phyloP scores from a whole-genome alignment of 441 rosid species.

The Pelargonium citronellum region DNA sequence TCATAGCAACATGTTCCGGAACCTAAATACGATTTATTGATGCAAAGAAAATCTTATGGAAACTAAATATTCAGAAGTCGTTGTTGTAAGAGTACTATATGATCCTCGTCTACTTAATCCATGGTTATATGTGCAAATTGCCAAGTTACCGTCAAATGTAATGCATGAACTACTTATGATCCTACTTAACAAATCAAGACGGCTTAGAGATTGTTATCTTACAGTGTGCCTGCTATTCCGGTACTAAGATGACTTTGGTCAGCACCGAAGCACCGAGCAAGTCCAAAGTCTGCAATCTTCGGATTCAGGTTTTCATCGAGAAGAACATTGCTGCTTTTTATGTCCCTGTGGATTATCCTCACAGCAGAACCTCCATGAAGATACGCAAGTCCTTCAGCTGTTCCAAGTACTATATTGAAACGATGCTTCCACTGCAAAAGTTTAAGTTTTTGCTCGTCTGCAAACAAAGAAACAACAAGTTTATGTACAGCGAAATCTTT shows the following conservation, averaged over 20 bases:
- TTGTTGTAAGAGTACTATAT: too few species aligned
- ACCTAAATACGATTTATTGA: too few species aligned
- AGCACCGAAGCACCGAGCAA: conserved; percentile 39
- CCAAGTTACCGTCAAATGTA: too few species aligned
- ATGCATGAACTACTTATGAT: neutral
- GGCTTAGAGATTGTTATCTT: conserved; percentile 18
- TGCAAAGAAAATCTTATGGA: too few species aligned
- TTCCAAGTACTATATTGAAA: conserved; percentile 45
- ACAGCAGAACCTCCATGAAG: conserved; percentile 53
- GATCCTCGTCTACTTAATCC: too few species aligned
- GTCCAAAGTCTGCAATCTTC: conserved; percentile 74
- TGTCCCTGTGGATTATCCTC: conserved; percentile 66
- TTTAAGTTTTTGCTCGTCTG: conserved; percentile 38
- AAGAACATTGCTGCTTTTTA: conserved; percentile 61
- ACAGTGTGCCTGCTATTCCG: conserved; percentile 73
- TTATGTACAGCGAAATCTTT: too few species aligned
- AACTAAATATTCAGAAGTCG: too few species aligned
- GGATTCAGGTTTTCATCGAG: conserved; percentile 53
- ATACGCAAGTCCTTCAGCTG: conserved; percentile 60
- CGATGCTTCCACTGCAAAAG: conserved; percentile 56
- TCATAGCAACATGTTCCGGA: too few species aligned
- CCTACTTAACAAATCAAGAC: neutral
- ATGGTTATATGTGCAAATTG: neutral
- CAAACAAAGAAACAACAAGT: conserved; percentile 9
- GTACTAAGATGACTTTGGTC: conserved; percentile 52